These are phyloP conservation scores for Penicillium fuscoglaucum DNA, from an alignment of 2,329 filamentous ascomycete species.

Conservation along the genomic window DNA sequence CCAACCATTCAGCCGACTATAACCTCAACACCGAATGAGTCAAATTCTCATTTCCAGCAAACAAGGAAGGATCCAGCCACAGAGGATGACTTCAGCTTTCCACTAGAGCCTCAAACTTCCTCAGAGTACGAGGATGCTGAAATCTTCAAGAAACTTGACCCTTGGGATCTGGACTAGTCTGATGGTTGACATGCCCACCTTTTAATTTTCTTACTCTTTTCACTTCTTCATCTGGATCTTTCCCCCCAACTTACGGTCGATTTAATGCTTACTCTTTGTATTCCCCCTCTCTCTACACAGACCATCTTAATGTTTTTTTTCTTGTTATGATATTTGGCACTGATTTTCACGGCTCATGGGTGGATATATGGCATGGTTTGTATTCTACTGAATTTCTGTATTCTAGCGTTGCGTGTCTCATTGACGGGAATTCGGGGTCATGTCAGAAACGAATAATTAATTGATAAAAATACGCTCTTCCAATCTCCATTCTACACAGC, in stretches of 20 bases:
- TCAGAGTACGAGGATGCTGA: slow-evolving; percentile 27
- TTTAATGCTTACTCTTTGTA: slow-evolving; percentile 19
- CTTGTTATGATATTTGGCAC: slow-evolving; percentile 8
- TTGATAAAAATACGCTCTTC: slow-evolving; percentile 3
- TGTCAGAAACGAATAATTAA: slow-evolving; percentile 6
- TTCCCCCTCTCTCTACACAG: slow-evolving; percentile 8
- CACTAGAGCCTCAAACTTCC: slow-evolving; percentile 33
- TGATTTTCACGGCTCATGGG: slow-evolving; percentile 14
- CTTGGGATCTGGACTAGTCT: slow-evolving; percentile 33
- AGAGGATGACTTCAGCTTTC: slow-evolving; percentile 44
- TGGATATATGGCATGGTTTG: slow-evolving; percentile 12
- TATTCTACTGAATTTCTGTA: slow-evolving; percentile 15
- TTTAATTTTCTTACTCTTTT: neutral
- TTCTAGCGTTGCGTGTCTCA: slow-evolving; percentile 24
- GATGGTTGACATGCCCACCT: neutral
- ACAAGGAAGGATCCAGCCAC: slow-evolving; percentile 21
- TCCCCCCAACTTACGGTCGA: slow-evolving; percentile 3
- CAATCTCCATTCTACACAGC: neutral
- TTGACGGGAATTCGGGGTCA: neutral
- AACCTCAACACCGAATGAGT: slow-evolving; percentile 21
- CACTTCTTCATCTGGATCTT: slow-evolving; percentile 1
- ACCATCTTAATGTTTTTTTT: slow-evolving; percentile 8
- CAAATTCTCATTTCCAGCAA: slow-evolving; percentile 21
- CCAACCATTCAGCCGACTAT: slow-evolving; percentile 29
- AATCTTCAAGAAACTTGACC: slow-evolving; percentile 23